Base-by-base conservation (phyloP, 768 basidiomycete genomes). In the Tylopilus sp. region DNA sequence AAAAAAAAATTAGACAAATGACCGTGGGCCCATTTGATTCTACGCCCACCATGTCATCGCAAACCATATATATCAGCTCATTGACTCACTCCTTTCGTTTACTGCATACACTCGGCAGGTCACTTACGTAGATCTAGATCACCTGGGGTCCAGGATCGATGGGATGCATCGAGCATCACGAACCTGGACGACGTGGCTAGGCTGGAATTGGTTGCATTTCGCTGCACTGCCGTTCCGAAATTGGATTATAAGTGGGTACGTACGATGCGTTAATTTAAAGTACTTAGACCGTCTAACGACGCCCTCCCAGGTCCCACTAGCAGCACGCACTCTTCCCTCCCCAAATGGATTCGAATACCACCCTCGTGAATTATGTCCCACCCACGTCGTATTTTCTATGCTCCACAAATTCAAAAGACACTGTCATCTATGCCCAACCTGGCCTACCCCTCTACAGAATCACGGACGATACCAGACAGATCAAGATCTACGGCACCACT, bases 341-440 rank as follows among this genome's bases (percentile, higher is more conserved):
- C n/a, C 13, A 18, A 43, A 69, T 68, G 67, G 64, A 68, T 46
- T 68, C 67, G 11, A 15, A 59, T 13, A 11, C 50, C 40, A 68
- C 67, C 1, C 68, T 68, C 40, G 68, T 68, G 13, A 56, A 46
- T 33, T 44, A 50, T 10, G 3, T 47, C 7, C 64, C 64, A 18
- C 67, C 68, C 21, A 69, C 62, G 12, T 1, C 47, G 36, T 69
- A 69, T 56, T 68, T 55, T 36, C 26, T 68, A 33, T 66, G 62
- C 45, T 57, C 54, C 11, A 31, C 53, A 3, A 52, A 55, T 41
- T 51, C 55, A 35, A 57, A 42, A 18, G 55, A 68, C 21, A 38
- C 57, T 3, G 48, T 57, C 6, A 44, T 68, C 40, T 68, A 50
- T 11, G 44, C 64, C 0, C 42, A 39, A 2, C 58, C 64, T 15